Base-by-base conservation (phyloP, 2,329 filamentous ascomycete genomes). In the Exophiala sp. region DNA sequence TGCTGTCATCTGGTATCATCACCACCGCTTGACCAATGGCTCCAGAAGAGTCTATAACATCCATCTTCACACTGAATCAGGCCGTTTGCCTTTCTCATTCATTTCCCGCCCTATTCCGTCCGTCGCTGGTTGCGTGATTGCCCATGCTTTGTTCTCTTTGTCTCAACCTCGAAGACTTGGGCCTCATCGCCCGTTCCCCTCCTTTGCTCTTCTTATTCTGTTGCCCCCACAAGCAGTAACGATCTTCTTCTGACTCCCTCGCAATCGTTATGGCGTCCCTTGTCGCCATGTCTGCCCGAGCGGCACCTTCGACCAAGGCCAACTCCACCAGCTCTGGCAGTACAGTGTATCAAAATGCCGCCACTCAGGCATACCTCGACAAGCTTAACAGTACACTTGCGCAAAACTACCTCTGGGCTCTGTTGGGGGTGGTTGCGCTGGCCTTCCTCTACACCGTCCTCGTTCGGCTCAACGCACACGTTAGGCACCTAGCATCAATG, bases 401-500 rank as follows among this genome's bases (percentile, higher is more conserved):
- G 35, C 73, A 80, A 52, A 85, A 86, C 66, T 76, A 86, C 40
- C 74, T 86, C 60, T 73, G 84, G 60, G 76, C 86, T 24, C 84
- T 88, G 69, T 82, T 82, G 49, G 78, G 79, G 47, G 75, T 91
- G 47, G 79, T 86, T 10, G 78, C 70, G 34, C 77, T 79, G 46
- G 76, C 91, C 63, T 77, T 88, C 59, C 63, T 85, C 59, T 92
- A 89, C 81, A 83, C 86, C 57, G 69, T 85, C 59, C 71, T 76
- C 50, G 78, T 83, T 47, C 77, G 80, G 50, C 72, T 87, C 52
- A 75, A 82, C 54, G 82, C 80, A 62, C 86, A 94, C 66, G 75
- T 91, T 35, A 83, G 91, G 59, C 86, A 82, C 21, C 77, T 95
- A 41, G 80, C 87, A 39, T 89, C 85, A 65, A 79, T 96, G 61